These are phyloP conservation scores for Exserohilum turcica DNA, from an alignment of 2,329 filamentous ascomycete genomes.

Conservation along the genomic window DNA sequence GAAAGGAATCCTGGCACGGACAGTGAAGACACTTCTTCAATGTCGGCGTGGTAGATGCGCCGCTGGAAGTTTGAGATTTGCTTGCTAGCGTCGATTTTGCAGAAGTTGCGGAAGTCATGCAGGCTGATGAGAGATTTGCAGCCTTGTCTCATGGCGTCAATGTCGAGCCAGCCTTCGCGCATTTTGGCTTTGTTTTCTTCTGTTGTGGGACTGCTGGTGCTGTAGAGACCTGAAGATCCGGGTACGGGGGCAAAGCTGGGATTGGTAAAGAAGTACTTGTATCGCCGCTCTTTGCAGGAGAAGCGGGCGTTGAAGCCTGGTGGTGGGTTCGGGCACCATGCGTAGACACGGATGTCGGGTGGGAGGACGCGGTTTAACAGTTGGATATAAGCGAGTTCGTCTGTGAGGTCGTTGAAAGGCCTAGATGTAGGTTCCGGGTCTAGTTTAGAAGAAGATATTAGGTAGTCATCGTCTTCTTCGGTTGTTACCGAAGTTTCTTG, in stretches of 20 bases:
- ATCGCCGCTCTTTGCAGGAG: slow-evolving; percentile 87
- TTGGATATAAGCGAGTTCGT: slow-evolving; percentile 83
- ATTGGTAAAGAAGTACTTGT: slow-evolving; percentile 98
- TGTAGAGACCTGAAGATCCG: slow-evolving; percentile 56
- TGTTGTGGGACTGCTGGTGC: slow-evolving; percentile 14
- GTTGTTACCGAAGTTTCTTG: slow-evolving; percentile 5
- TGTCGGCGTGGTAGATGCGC: slow-evolving; percentile 77
- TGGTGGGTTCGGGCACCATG: slow-evolving; percentile 87
- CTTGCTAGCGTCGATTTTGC: slow-evolving; percentile 89
- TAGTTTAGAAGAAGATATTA: slow-evolving; percentile 5
- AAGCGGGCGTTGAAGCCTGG: slow-evolving; percentile 86
- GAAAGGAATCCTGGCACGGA: slow-evolving; percentile 36
- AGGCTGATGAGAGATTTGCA: slow-evolving; percentile 79
- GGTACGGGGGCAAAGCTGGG: slow-evolving; percentile 78
- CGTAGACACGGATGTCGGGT: slow-evolving; percentile 84
- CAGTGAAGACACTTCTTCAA: slow-evolving; percentile 58
- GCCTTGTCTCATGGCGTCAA: slow-evolving; percentile 81
- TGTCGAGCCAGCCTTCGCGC: slow-evolving; percentile 75
- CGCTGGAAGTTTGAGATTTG: slow-evolving; percentile 84
- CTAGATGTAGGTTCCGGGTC: slow-evolving; percentile 31
- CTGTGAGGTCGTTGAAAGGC: slow-evolving; percentile 68
- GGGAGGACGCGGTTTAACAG: slow-evolving; percentile 87
- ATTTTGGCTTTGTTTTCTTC: slow-evolving; percentile 13
- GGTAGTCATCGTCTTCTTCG: neutral
- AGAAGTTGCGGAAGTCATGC: slow-evolving; percentile 97